Evolutionary conservation across 345 rosid species (phyloP).

Genomic region (Rhodamnia argentea): DNA sequence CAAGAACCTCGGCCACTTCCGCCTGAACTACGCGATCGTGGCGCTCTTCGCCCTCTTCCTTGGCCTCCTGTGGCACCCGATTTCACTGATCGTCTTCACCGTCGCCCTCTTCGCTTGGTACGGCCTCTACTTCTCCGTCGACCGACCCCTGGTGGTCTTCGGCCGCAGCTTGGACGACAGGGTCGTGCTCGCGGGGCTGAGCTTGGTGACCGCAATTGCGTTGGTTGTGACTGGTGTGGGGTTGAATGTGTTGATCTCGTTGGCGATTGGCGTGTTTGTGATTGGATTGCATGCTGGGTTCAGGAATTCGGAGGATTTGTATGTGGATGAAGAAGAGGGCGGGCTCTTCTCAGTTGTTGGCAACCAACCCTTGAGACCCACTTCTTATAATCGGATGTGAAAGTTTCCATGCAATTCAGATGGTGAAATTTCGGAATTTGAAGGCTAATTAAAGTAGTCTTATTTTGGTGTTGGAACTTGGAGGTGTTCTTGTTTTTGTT

Average conservation of each 20-base stretch:
- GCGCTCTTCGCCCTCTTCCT: slow-evolving; percentile 51
- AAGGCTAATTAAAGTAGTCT: neutral
- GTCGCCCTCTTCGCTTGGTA: slow-evolving; percentile 61
- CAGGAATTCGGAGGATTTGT: slow-evolving; percentile 59
- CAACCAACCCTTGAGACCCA: slow-evolving; percentile 27
- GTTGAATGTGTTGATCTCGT: slow-evolving; percentile 51
- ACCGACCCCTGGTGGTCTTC: slow-evolving; percentile 44
- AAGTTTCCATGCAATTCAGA: neutral
- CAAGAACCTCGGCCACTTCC: slow-evolving; percentile 52
- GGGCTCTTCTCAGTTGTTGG: slow-evolving; percentile 60
- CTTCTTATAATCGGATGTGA: slow-evolving; percentile 30
- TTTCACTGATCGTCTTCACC: slow-evolving; percentile 60
- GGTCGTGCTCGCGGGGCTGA: slow-evolving; percentile 34
- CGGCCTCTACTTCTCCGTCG: slow-evolving; percentile 64
- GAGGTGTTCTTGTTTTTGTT: neutral
- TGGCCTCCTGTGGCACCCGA: slow-evolving; percentile 72
- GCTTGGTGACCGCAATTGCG: slow-evolving; percentile 50
- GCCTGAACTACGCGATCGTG: slow-evolving; percentile 58
- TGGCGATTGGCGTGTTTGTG: slow-evolving; percentile 40
- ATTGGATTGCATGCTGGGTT: slow-evolving; percentile 61
- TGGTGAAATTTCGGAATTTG: neutral
- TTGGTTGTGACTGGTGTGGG: slow-evolving; percentile 78
- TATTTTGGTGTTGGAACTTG: neutral
- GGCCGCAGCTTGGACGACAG: slow-evolving; percentile 42
- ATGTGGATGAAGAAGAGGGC: slow-evolving; percentile 58